Conservation (phyloP, 1,139 yeast species). For the Suhomyces atakaporum region DNA sequence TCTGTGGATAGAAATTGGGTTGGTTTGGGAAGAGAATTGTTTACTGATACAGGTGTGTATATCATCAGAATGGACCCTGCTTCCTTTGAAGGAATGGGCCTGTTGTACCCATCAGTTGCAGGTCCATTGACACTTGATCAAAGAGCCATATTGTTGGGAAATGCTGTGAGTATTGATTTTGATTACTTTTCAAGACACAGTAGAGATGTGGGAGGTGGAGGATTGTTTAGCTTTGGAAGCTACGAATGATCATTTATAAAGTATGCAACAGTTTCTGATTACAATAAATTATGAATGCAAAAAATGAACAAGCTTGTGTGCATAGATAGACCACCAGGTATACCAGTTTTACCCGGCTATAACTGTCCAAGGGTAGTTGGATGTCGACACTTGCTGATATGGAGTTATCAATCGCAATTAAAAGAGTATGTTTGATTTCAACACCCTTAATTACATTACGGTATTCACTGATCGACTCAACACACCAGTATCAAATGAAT, state of each 20-base stretch:
- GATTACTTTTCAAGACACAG: conserved; percentile 94
- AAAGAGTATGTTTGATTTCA: too few relatives aligned
- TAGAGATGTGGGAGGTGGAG: conserved; percentile 46
- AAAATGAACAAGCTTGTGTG: too few relatives aligned
- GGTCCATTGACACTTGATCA: conserved; percentile 69
- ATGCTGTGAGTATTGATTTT: conserved; percentile 89
- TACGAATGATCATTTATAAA: conserved; percentile 20
- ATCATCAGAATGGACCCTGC: conserved; percentile 80
- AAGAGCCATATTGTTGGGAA: conserved; percentile 81
- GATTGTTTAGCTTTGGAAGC: conserved; percentile 34
- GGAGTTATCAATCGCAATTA: too few relatives aligned
- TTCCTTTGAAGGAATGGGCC: conserved; percentile 53
- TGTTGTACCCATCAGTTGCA: conserved; percentile 40
- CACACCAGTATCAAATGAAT: too few relatives aligned
- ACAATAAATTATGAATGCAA: too few relatives aligned
- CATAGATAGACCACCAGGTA: too few relatives aligned
- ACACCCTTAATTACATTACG: too few relatives aligned
- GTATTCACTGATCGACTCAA: too few relatives aligned
- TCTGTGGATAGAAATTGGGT: conserved; percentile 93
- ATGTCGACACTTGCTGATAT: too few relatives aligned
- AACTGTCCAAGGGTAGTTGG: too few relatives aligned
- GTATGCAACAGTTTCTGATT: background rate
- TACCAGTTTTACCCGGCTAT: too few relatives aligned
- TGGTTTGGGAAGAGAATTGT: conserved; percentile 87
- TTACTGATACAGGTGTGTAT: conserved; percentile 94